Evolutionary conservation across 2,329 filamentous ascomycete species (phyloP).

Genomic region (Chaetomium globosum): DNA sequence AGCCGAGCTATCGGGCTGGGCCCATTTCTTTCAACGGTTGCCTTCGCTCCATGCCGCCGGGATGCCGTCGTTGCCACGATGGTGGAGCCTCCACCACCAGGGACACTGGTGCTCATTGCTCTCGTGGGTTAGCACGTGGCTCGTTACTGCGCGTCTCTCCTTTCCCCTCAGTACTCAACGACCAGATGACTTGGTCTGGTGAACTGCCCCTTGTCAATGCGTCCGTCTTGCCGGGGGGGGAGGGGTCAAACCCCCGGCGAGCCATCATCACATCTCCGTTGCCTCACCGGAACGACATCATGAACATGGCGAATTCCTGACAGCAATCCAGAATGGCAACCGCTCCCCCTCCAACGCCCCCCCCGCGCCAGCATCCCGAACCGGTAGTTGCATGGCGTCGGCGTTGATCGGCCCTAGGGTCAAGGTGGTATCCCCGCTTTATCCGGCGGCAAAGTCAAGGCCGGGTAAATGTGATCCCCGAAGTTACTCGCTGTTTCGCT

Average conservation of each 20-base stretch:
- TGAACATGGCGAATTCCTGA: neutral
- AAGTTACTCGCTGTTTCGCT: neutral
- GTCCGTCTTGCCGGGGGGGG: neutral
- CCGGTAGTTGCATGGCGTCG: neutral
- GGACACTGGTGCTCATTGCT: neutral
- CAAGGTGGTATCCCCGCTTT: neutral
- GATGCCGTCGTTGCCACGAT: neutral
- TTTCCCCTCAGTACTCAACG: neutral
- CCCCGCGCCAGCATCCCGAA: neutral
- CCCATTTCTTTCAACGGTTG: neutral
- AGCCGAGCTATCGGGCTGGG: neutral
- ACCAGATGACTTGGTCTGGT: neutral
- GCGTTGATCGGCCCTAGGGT: constrained; percentile 1
- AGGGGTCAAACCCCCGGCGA: neutral
- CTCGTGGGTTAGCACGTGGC: neutral
- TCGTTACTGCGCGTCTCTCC: neutral
- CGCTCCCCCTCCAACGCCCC: too few relatives aligned
- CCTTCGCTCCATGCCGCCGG: neutral
- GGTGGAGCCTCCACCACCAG: neutral
- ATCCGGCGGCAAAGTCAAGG: neutral
- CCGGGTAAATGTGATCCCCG: neutral
- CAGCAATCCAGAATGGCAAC: neutral
- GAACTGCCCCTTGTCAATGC: neutral
- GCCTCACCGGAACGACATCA: neutral
- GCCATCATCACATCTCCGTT: neutral